Evolutionary conservation across 1,139 yeast genomes (phyloP).

Genomic region (Suhomyces panamericanus): DNA sequence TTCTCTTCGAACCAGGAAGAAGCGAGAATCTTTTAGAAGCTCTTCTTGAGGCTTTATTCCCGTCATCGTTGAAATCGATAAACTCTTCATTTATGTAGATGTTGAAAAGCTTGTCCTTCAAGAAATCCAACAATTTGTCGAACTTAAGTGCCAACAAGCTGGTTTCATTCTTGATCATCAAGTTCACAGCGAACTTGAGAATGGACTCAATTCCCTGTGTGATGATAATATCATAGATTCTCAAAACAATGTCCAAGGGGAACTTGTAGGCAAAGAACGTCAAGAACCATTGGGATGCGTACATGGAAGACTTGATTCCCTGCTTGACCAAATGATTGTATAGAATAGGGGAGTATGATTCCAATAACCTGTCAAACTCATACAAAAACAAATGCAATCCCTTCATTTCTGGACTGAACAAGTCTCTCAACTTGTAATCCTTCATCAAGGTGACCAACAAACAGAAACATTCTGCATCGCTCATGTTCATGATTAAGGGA

Average conservation of each 20-base stretch:
- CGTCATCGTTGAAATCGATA: constrained; percentile 23
- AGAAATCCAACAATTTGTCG: constrained; percentile 70
- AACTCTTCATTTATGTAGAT: constrained; percentile 54
- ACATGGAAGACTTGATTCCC: constrained; percentile 89
- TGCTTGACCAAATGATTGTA: constrained; percentile 77
- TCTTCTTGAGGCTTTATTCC: constrained; percentile 13
- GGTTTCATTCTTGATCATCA: constrained; percentile 67
- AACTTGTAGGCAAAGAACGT: constrained; percentile 93
- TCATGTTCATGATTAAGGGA: constrained; percentile 79
- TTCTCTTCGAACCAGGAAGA: constrained; percentile 21
- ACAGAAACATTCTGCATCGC: constrained; percentile 83
- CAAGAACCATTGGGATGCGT: constrained; percentile 94
- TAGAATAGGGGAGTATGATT: constrained; percentile 64
- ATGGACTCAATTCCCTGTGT: constrained; percentile 88
- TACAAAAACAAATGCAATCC: constrained; percentile 83
- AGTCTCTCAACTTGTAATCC: constrained; percentile 70
- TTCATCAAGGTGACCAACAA: constrained; percentile 81
- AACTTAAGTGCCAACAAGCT: constrained; percentile 62
- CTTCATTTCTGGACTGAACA: constrained; percentile 89
- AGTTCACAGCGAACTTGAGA: constrained; percentile 74
- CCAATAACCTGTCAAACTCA: constrained; percentile 84
- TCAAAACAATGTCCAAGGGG: constrained; percentile 78
- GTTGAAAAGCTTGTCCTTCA: constrained; percentile 78
- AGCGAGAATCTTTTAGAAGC: constrained; percentile 22
- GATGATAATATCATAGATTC: constrained; percentile 81